phyloP scores from a whole-genome alignment of 768 basidiomycete genomes.

The Russula abietina region DNA sequence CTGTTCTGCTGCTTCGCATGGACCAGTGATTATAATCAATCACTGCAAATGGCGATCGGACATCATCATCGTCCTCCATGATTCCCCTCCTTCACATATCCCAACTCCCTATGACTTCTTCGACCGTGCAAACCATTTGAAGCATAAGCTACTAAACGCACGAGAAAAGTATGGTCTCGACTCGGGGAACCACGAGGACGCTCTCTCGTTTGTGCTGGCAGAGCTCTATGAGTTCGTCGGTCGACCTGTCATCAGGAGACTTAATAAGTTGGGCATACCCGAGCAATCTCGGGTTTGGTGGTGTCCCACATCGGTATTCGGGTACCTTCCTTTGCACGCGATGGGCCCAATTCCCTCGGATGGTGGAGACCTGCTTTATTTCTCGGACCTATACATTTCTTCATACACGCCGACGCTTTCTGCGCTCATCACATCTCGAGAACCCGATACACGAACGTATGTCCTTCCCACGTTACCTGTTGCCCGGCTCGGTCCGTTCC shows the following conservation, averaged over 20 bases:
- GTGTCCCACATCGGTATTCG: neutral
- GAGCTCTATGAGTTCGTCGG: neutral
- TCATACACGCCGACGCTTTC: neutral
- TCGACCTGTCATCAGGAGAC: neutral
- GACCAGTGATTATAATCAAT: neutral
- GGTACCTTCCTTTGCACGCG: slow-evolving; percentile 7
- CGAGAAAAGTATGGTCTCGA: neutral
- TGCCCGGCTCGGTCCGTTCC: neutral
- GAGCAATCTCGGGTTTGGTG: neutral
- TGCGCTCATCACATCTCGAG: neutral
- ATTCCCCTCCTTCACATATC: slow-evolving; percentile 27
- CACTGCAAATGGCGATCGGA: neutral
- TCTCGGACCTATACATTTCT: neutral
- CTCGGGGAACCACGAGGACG: neutral
- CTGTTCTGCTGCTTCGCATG: neutral
- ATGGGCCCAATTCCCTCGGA: slow-evolving; percentile 8
- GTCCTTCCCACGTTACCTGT: no score
- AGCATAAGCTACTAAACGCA: neutral
- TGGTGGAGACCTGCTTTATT: neutral
- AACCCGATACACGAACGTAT: no score
- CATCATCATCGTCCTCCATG: neutral
- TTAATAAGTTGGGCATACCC: neutral
- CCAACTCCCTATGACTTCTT: slow-evolving; percentile 43
- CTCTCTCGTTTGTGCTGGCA: neutral
- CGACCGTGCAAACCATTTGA: slow-evolving; percentile 37